These are phyloP conservation scores for Xerocomellus chrysenteron DNA, from an alignment of 768 basidiomycete species.

Conservation along the genomic window DNA sequence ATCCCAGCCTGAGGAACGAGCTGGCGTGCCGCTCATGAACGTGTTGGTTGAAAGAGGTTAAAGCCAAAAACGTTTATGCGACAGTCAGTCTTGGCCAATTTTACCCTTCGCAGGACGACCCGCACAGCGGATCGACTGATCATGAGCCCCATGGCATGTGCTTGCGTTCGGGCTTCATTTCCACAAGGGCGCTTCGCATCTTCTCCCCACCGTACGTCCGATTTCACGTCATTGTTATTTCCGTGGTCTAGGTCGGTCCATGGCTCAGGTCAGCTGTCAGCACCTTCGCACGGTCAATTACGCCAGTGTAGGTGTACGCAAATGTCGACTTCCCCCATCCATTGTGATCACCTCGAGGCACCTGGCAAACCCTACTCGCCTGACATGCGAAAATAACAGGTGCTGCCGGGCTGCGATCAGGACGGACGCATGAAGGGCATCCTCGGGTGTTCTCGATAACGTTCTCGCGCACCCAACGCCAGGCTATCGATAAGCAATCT, in stretches of 20 bases:
- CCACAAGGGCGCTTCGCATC: not conserved
- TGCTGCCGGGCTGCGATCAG: not conserved
- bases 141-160: not conserved
- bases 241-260: not conserved
- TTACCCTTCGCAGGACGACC: not conserved
- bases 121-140: not conserved
- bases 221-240: not conserved
- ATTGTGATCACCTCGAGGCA: not conserved
- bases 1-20: not conserved
- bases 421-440: not conserved
- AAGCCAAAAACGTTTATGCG: not conserved
- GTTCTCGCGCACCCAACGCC: not conserved
- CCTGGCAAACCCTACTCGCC: too few relatives aligned
- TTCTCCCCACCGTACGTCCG: conserved; percentile 2
- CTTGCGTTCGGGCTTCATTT: not conserved
- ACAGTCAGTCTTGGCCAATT: not conserved
- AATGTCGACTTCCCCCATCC: not conserved
- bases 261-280: not conserved
- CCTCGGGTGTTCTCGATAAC: not conserved
- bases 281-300: not conserved
- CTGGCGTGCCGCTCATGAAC: not conserved
- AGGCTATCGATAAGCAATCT: not conserved
- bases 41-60: not conserved
- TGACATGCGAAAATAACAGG: not conserved
- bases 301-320: not conserved